Percentiles rank a stretch among this genome's conserved stretches.
phyloP scores from a whole-genome alignment of 345 rosid genomes.

The Sonneratia caseolaris region DNA sequence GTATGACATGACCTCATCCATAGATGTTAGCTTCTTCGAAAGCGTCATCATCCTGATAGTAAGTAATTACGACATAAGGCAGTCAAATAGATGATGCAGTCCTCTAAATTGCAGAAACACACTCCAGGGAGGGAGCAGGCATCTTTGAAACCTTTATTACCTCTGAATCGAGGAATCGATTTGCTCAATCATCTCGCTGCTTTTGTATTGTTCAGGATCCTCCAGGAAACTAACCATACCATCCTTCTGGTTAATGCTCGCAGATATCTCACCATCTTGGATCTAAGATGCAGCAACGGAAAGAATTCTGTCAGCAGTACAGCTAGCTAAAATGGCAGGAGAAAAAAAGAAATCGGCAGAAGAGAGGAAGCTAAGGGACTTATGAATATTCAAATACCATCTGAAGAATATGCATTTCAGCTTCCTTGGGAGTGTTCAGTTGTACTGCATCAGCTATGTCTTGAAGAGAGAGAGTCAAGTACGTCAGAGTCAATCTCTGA shows the following conservation, averaged over 20 bases:
- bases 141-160: slow-evolving; percentile 22
- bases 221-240: slow-evolving; percentile 99
- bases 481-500: slow-evolving; percentile 88
- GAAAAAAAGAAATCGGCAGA: neutral
- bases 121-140: too few species aligned
- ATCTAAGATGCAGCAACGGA: slow-evolving; percentile 31
- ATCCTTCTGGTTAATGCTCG: slow-evolving; percentile 93
- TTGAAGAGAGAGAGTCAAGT: slow-evolving; percentile 92
- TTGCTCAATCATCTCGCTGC: slow-evolving; percentile 71
- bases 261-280: slow-evolving; percentile 94
- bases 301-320: neutral
- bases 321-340: neutral
- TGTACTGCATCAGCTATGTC: slow-evolving; percentile 85
- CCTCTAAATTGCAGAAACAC: neutral
- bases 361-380: neutral
- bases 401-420: slow-evolving; percentile 97
- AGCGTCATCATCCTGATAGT: slow-evolving; percentile 60
- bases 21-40: slow-evolving; percentile 66
- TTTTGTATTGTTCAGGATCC: slow-evolving; percentile 95
- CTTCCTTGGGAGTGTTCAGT: slow-evolving; percentile 70
- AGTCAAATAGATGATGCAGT: neutral
- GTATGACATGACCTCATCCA: slow-evolving; percentile 72
- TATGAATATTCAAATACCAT: slow-evolving; percentile 40
- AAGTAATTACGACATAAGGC: neutral
- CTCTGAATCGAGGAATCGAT: slow-evolving; percentile 83